Percentiles rank a stretch among this genome's conserved stretches.
phyloP scores from a whole-genome alignment of 441 rosid genomes.

The Metrosideros polymorpha region DNA sequence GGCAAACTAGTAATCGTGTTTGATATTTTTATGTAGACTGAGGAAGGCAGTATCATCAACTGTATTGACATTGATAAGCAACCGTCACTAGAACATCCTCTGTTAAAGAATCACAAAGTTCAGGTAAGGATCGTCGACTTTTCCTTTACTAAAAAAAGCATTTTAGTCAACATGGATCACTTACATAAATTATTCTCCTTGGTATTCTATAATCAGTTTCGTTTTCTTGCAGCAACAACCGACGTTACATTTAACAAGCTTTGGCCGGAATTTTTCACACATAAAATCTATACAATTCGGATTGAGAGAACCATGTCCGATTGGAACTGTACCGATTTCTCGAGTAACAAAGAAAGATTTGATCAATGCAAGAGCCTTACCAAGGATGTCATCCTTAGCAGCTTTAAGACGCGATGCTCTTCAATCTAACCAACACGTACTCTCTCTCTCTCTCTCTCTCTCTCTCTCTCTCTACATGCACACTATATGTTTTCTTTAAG shows the following conservation, averaged over 20 bases:
- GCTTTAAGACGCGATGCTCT: background rate
- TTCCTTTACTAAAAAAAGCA: background rate
- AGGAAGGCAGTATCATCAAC: background rate
- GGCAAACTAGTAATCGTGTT: background rate
- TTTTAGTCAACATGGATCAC: background rate
- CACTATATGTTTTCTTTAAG: background rate
- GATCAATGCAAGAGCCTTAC: background rate
- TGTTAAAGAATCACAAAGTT: conserved; percentile 7
- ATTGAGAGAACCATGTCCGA: background rate
- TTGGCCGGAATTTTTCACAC: background rate
- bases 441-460: background rate
- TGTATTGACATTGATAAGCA: conserved; percentile 3
- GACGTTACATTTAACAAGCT: background rate
- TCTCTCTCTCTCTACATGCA: background rate
- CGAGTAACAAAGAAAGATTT: background rate
- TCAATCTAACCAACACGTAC: background rate
- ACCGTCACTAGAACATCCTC: conserved; percentile 7
- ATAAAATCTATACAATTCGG: background rate
- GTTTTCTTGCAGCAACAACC: background rate
- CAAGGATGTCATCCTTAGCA: background rate
- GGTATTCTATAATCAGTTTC: background rate
- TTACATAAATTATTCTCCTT: background rate
- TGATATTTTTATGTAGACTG: background rate
- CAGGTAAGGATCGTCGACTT: background rate
- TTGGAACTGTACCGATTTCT: background rate